Percentiles rank a stretch among this genome's conserved stretches.
phyloP scores from a whole-genome alignment of 805 yeast species.

The Lipomyces sp. region DNA sequence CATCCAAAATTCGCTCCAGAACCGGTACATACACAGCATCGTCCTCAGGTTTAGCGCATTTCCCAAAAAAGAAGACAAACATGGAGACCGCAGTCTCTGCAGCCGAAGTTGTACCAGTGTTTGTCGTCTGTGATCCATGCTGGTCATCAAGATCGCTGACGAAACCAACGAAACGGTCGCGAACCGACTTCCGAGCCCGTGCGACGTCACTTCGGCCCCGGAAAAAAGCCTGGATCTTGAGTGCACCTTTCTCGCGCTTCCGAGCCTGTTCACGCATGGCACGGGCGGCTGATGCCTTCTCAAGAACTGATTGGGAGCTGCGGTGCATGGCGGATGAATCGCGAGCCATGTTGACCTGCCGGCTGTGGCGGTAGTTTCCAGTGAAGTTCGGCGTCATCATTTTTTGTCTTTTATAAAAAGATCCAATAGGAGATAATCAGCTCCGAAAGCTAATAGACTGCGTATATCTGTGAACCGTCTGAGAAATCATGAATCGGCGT shows the following conservation, averaged over 20 bases:
- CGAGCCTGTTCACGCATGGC: conserved; percentile 59
- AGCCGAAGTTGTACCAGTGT: too few species aligned
- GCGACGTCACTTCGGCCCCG: conserved; percentile 21
- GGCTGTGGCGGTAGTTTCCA: conserved; percentile 58
- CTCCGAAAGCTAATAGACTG: too few species aligned
- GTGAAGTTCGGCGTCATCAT: conserved; percentile 48
- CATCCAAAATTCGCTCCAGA: conserved; percentile 5
- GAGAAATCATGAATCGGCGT: too few species aligned
- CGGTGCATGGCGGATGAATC: conserved; percentile 37
- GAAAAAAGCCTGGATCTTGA: conserved; percentile 45
- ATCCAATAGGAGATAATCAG: too few species aligned
- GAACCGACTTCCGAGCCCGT: conserved; percentile 8
- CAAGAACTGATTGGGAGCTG: conserved; percentile 46
- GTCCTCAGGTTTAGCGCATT: conserved; percentile 5
- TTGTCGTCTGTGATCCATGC: too few species aligned
- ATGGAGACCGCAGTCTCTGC: conserved; percentile 1
- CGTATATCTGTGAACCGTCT: too few species aligned
- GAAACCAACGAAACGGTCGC: conserved; percentile 10
- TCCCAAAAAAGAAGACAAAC: conserved; percentile 21
- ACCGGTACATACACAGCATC: conserved; percentile 7
- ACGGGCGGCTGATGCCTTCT: conserved; percentile 64
- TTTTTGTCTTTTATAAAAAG: too few species aligned
- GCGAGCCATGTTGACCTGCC: conserved; percentile 65
- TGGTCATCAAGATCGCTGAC: neutral
- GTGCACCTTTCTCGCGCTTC: conserved; percentile 48